Conservation (phyloP, 2,329 filamentous ascomycete genomes). For the Diaporthe sp. region DNA sequence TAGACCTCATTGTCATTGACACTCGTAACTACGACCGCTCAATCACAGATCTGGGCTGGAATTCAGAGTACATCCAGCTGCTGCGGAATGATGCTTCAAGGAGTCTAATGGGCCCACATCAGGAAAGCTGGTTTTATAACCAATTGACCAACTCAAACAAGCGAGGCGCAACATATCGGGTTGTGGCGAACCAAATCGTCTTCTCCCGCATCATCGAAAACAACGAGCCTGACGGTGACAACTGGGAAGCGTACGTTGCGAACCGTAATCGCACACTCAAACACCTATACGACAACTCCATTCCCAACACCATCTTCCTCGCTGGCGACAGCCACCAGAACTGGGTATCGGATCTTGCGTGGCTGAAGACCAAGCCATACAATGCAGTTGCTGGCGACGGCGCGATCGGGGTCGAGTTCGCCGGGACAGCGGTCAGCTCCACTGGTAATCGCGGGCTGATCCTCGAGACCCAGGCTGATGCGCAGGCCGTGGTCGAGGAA, state of each 20-base stretch:
- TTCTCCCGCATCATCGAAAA: slow-evolving; percentile 58
- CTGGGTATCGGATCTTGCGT: slow-evolving; percentile 69
- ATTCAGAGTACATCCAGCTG: slow-evolving; percentile 70
- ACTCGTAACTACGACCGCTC: slow-evolving; percentile 76
- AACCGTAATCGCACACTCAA: slow-evolving; percentile 78
- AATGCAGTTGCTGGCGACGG: slow-evolving; percentile 63
- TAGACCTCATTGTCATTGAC: slow-evolving; percentile 76
- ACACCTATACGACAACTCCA: slow-evolving; percentile 74
- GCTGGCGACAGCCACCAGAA: slow-evolving; percentile 76
- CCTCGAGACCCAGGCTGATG: slow-evolving; percentile 62
- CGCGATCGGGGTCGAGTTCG: slow-evolving; percentile 71
- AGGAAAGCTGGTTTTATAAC: slow-evolving; percentile 81
- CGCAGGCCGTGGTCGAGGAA: slow-evolving; percentile 56
- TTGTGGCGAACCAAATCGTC: slow-evolving; percentile 78
- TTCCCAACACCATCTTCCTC: slow-evolving; percentile 79
- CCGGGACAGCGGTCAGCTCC: slow-evolving; percentile 74
- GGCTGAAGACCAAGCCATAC: slow-evolving; percentile 65
- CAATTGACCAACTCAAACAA: slow-evolving; percentile 66
- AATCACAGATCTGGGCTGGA: slow-evolving; percentile 68
- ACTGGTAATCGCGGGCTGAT: slow-evolving; percentile 67
- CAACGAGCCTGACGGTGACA: slow-evolving; percentile 63
- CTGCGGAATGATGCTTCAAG: slow-evolving; percentile 74
- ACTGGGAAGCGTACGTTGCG: slow-evolving; percentile 63
- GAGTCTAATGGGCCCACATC: slow-evolving; percentile 75
- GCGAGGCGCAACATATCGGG: slow-evolving; percentile 74